Evolutionary conservation across 345 rosid genomes (phyloP).

Genomic region (Pistacia integerrima): DNA sequence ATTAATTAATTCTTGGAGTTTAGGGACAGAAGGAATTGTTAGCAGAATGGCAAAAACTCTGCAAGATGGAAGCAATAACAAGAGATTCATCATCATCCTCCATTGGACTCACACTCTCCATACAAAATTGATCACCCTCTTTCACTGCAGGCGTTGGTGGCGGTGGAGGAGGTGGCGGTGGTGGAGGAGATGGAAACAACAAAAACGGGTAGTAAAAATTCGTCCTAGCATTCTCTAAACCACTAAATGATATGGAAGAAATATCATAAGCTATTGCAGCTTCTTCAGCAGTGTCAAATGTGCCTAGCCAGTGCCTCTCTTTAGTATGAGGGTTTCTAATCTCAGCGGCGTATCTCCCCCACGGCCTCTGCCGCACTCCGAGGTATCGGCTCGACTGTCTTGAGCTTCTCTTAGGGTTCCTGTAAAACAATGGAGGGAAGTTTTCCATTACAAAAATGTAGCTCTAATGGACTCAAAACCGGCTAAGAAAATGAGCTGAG

Average conservation of each 20-base stretch:
- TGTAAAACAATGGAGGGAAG: conserved; percentile 24
- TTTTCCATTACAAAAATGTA: conserved; percentile 21
- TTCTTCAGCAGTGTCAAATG: conserved; percentile 38
- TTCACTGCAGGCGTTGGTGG: background rate
- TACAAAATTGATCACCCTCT: background rate
- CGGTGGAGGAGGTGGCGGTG: background rate
- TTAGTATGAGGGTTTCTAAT: conserved; percentile 29
- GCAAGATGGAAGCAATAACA: conserved; percentile 33
- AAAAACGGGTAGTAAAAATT: conserved; percentile 30
- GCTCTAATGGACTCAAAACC: background rate
- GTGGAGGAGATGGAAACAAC: background rate
- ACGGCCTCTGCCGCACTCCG: conserved; percentile 32
- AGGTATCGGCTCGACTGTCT: conserved; percentile 33
- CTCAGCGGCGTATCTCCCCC: conserved; percentile 37
- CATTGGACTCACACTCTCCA: background rate
- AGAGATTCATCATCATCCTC: conserved; percentile 34
- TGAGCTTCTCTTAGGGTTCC: conserved; percentile 30
- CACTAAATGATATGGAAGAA: conserved; percentile 29
- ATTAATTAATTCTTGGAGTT: background rate
- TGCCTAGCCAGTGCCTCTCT: conserved; percentile 36
- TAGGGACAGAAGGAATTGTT: conserved; percentile 10
- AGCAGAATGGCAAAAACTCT: conserved; percentile 27
- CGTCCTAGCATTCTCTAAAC: conserved; percentile 30
- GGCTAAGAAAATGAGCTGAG: background rate
- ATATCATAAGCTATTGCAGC: conserved; percentile 40